These are phyloP conservation scores for Monosporozyma yasuniensis DNA, from an alignment of 805 yeast genomes.

Conservation along the genomic window DNA sequence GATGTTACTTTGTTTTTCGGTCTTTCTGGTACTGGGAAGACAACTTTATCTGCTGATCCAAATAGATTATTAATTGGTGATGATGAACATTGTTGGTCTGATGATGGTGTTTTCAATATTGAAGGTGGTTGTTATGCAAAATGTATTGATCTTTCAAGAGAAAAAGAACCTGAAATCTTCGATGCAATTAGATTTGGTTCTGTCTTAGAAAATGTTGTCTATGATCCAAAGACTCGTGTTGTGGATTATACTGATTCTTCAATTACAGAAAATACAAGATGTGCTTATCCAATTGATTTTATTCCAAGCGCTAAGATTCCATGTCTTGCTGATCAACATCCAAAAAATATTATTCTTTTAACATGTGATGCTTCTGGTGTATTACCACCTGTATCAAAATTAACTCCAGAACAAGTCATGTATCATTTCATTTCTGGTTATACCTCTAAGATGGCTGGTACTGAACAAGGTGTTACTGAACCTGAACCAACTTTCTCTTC, in stretches of 20 bases:
- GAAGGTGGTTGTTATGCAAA: conserved; percentile 99
- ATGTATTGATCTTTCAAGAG: conserved; percentile 80
- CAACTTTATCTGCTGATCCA: conserved; percentile 94
- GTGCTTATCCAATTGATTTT: conserved; percentile 96
- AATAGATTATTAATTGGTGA: conserved; percentile 91
- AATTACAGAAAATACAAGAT: conserved; percentile 94
- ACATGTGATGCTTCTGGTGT: conserved; percentile 99
- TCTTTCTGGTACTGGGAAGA: conserved; percentile 95
- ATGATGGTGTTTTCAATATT: conserved; percentile 95
- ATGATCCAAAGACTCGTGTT: conserved; percentile 64
- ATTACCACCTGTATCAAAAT: conserved; percentile 90
- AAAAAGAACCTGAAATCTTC: conserved; percentile 96
- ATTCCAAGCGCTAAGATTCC: conserved; percentile 96
- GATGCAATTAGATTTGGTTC: conserved; percentile 92
- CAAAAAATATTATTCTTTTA: conserved; percentile 81
- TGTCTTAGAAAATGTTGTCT: conserved; percentile 85
- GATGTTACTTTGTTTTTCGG: conserved; percentile 96
- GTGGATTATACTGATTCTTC: conserved; percentile 79
- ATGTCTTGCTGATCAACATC: conserved; percentile 82
- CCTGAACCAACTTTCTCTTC: conserved; percentile 98
- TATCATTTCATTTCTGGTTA: conserved; percentile 97
- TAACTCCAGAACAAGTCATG: conserved; percentile 94
- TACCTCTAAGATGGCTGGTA: conserved; percentile 99
- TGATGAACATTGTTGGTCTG: conserved; percentile 99
- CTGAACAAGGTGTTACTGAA: conserved; percentile 97